Conservation (phyloP, 768 basidiomycete genomes). For the Heimioporus sp. region DNA sequence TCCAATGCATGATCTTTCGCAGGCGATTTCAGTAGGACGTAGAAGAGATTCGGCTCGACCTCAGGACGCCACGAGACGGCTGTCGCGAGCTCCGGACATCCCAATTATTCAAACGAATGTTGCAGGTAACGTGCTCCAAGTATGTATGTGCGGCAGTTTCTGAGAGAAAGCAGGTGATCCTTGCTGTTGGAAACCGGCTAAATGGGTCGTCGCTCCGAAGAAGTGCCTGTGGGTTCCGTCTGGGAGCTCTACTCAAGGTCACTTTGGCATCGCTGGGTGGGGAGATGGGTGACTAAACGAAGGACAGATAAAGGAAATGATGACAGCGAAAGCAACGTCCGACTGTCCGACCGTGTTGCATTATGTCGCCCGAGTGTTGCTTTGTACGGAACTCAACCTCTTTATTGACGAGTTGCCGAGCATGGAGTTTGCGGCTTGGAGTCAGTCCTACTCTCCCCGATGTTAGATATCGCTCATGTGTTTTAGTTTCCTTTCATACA, state of each 20-base stretch:
- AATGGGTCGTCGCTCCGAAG: slow-evolving; percentile 85
- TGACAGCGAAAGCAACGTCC: slow-evolving; percentile 60
- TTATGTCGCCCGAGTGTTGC: slow-evolving; percentile 75
- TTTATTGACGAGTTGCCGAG: slow-evolving; percentile 83
- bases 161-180: slow-evolving; percentile 49
- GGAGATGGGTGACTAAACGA: not conserved
- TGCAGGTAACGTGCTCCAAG: slow-evolving; percentile 47
- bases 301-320: slow-evolving; percentile 79
- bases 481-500: slow-evolving; percentile 69
- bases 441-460: slow-evolving; percentile 35
- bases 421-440: slow-evolving; percentile 78
- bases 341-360: slow-evolving; percentile 90
- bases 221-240: slow-evolving; percentile 78
- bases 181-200: slow-evolving; percentile 77
- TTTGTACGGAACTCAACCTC: slow-evolving; percentile 60
- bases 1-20: slow-evolving; percentile 49
- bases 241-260: slow-evolving; percentile 83
- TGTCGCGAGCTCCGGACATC: slow-evolving; percentile 67
- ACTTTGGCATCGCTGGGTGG: not conserved
- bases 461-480: not conserved
- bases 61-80: slow-evolving; percentile 70
- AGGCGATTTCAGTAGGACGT: slow-evolving; percentile 79
- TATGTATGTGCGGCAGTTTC: not conserved
- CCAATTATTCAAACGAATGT: slow-evolving; percentile 59
- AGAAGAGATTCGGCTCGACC: slow-evolving; percentile 79